Evolutionary conservation across 2,329 filamentous ascomycete species (phyloP).

Genomic region (Scopulariopsis brevicaulis): DNA sequence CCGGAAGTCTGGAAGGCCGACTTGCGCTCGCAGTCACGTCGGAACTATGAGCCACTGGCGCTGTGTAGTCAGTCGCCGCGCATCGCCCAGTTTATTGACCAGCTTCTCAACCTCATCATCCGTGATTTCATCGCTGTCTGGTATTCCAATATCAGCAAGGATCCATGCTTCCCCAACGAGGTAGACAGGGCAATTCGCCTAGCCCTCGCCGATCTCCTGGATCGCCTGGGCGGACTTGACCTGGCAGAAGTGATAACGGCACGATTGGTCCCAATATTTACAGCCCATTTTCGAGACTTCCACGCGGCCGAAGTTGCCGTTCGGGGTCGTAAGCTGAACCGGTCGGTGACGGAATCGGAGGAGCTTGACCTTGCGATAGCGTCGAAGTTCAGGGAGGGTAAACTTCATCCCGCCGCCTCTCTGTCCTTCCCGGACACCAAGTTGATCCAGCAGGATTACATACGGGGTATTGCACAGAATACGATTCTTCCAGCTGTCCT

Average conservation of each 20-base stretch:
- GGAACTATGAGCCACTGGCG: conserved; percentile 54
- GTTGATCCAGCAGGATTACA: conserved; percentile 75
- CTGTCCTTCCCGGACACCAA: conserved; percentile 77
- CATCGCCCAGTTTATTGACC: conserved; percentile 71
- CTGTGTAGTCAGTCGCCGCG: conserved; percentile 67
- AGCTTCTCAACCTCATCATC: conserved; percentile 62
- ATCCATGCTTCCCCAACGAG: conserved; percentile 71
- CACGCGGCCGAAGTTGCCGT: conserved; percentile 82
- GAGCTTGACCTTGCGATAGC: conserved; percentile 93
- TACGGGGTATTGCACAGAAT: conserved; percentile 62
- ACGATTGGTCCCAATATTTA: conserved; percentile 77
- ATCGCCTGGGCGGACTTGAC: conserved; percentile 65
- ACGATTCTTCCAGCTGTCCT: conserved; percentile 61
- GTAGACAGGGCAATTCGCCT: conserved; percentile 70
- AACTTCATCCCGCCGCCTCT: conserved; percentile 75
- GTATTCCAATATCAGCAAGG: conserved; percentile 79
- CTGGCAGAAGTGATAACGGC: conserved; percentile 74
- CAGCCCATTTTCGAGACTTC: conserved; percentile 79
- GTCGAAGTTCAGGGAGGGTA: conserved; percentile 82
- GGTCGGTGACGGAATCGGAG: conserved; percentile 88
- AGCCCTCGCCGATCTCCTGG: conserved; percentile 59
- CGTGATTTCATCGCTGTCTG: conserved; percentile 81
- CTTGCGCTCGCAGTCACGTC: conserved; percentile 51
- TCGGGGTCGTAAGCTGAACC: conserved; percentile 75
- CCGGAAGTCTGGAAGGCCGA: conserved; percentile 59